Conservation (phyloP, 805 yeast species). For the Kodamaea sagamina region DNA sequence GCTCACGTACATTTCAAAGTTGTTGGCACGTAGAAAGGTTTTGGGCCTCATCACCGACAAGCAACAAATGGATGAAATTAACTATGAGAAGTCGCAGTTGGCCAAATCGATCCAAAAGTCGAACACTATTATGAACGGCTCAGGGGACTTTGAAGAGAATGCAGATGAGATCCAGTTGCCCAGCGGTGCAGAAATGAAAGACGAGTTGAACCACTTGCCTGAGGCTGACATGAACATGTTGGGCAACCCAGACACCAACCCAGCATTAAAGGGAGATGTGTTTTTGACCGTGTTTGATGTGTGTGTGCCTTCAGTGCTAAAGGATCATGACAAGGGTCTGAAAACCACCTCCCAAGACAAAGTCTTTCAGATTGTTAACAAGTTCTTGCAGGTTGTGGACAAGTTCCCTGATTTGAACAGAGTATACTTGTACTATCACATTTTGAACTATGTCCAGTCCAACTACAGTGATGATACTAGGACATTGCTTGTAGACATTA, state of each 20-base stretch:
- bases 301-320: constrained; percentile 33
- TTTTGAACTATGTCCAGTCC: constrained; percentile 53
- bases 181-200: constrained; percentile 57
- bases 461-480: constrained; percentile 42
- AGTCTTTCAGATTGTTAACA: constrained; percentile 38
- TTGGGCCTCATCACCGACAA: constrained; percentile 75
- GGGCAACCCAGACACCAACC: constrained; percentile 81
- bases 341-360: constrained; percentile 37
- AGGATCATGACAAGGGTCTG: constrained; percentile 27
- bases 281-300: constrained; percentile 44
- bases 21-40: constrained; percentile 79
- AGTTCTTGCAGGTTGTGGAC: constrained; percentile 62
- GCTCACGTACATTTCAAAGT: constrained; percentile 77
- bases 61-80: constrained; percentile 57
- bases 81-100: constrained; percentile 28
- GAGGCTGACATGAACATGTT: constrained; percentile 84
- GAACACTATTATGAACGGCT: constrained; percentile 7
- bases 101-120: constrained; percentile 44
- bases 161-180: constrained; percentile 48
- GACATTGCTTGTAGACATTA: constrained; percentile 55
- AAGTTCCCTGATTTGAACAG: constrained; percentile 70
- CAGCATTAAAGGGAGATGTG: constrained; percentile 60
- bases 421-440: constrained; percentile 63
- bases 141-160: constrained; percentile 32
- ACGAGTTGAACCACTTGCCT: constrained; percentile 71